Evolutionary conservation across 2,329 filamentous ascomycete species (phyloP).

Genomic region (Aspergillus sp.): DNA sequence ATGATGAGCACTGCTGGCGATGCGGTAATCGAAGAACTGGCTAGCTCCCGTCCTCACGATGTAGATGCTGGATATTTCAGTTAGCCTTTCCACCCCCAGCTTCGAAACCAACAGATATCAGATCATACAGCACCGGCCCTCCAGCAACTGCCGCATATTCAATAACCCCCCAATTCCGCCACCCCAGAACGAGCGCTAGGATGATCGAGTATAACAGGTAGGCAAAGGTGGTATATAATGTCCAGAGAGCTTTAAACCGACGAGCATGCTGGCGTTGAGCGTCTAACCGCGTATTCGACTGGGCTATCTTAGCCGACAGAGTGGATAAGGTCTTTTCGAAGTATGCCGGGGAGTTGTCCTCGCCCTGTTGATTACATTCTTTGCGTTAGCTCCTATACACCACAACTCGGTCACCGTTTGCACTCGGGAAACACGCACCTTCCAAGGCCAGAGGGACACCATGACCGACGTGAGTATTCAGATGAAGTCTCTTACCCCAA

Average conservation of each 20-base stretch:
- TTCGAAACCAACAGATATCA: too few relatives aligned
- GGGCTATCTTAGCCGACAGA: slow-evolving; percentile 73
- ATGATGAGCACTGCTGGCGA: slow-evolving; percentile 58
- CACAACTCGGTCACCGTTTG: background rate
- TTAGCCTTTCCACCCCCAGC: too few relatives aligned
- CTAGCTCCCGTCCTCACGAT: slow-evolving; percentile 58
- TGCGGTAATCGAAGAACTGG: slow-evolving; percentile 71
- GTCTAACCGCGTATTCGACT: slow-evolving; percentile 66
- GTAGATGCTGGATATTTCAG: slow-evolving; percentile 60
- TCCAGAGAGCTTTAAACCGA: slow-evolving; percentile 76
- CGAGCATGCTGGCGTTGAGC: slow-evolving; percentile 62
- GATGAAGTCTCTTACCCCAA: background rate
- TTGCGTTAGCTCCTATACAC: background rate
- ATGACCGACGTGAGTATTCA: slow-evolving; percentile 40
- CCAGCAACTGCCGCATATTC: slow-evolving; percentile 75
- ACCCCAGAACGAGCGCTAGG: slow-evolving; percentile 74
- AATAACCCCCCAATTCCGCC: slow-evolving; percentile 62
- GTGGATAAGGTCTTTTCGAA: slow-evolving; percentile 87
- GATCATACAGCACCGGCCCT: slow-evolving; percentile 64
- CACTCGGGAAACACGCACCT: slow-evolving; percentile 42
- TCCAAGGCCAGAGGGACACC: slow-evolving; percentile 83
- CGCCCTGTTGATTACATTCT: slow-evolving; percentile 46
- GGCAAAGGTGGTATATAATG: slow-evolving; percentile 79
- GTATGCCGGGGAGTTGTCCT: slow-evolving; percentile 73
- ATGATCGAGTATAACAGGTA: slow-evolving; percentile 84